Evolutionary conservation across 768 basidiomycete species (phyloP).

Genomic region (Suillus clintonianus): DNA sequence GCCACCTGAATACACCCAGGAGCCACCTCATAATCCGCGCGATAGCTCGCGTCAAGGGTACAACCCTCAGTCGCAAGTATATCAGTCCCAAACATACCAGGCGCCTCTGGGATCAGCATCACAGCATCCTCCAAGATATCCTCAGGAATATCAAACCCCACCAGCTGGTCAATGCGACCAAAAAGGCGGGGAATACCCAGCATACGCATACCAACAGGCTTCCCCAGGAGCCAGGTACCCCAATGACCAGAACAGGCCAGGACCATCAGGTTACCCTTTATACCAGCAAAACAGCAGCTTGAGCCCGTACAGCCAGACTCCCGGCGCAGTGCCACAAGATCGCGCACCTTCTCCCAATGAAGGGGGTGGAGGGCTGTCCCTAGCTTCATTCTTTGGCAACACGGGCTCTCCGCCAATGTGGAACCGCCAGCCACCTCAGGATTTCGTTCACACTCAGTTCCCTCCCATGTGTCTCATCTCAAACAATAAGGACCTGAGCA

Average conservation of each 20-base stretch:
- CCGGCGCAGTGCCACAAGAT: constrained; percentile 7
- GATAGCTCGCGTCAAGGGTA: constrained; percentile 14
- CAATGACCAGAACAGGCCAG: neutral
- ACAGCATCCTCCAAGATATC: constrained; percentile 2
- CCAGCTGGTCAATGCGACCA: constrained; percentile 6
- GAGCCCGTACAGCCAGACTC: neutral
- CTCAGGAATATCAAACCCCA: constrained; percentile 5
- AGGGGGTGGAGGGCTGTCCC: constrained; percentile 10
- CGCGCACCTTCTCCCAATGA: neutral
- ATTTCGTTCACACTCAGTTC: constrained; percentile 22
- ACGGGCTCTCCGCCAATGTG: constrained; percentile 27
- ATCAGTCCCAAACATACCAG: constrained; percentile 6
- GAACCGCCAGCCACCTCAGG: constrained; percentile 18
- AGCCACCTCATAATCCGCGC: constrained; percentile 5
- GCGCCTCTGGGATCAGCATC: constrained; percentile 2
- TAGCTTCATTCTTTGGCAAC: constrained; percentile 28
- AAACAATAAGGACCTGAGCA: constrained; percentile 27
- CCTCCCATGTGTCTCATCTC: constrained; percentile 33
- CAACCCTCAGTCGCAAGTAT: constrained; percentile 8
- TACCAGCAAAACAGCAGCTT: neutral
- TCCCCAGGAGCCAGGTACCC: neutral
- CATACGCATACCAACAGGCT: neutral
- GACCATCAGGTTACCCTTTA: neutral
- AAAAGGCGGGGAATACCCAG: constrained; percentile 3
- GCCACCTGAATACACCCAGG: constrained; percentile 10